A percentile compares a stretch with the other conserved stretches of the same genome.
Evolutionary conservation across 2,329 filamentous ascomycete genomes (phyloP).

Genomic region (Diaporthe longicolla): DNA sequence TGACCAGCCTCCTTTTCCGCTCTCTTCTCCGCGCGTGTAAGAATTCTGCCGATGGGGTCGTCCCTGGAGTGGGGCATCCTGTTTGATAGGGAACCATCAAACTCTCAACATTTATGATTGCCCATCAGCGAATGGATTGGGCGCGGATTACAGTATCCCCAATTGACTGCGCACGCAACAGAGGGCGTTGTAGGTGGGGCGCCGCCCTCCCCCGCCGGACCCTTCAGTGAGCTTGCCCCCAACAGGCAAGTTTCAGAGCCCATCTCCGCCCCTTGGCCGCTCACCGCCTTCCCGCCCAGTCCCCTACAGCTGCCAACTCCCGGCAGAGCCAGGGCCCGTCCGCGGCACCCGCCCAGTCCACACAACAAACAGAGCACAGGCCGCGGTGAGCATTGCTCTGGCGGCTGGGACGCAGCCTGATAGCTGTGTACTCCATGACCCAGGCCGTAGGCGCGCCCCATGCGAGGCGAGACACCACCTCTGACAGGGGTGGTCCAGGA

Average conservation of each 20-base stretch:
- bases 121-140: constrained; percentile 30
- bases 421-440: neutral
- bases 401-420: neutral
- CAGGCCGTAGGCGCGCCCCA: constrained; percentile 22
- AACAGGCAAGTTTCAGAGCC: constrained; percentile 33
- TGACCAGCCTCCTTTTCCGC: constrained; percentile 31
- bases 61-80: neutral
- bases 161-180: constrained; percentile 13
- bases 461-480: constrained; percentile 21
- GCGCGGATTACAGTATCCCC: neutral
- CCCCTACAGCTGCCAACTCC: constrained; percentile 4
- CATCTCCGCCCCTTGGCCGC: constrained; percentile 4
- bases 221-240: constrained; percentile 26
- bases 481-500: constrained; percentile 25
- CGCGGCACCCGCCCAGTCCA: constrained; percentile 25
- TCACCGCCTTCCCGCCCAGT: constrained; percentile 33
- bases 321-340: constrained; percentile 22
- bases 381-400: too few relatives aligned
- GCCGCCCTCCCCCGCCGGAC: constrained; percentile 4
- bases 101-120: constrained; percentile 32
- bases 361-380: too few relatives aligned
- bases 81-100: constrained; percentile 33
- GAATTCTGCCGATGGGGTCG: constrained; percentile 33
- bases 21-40: constrained; percentile 17
- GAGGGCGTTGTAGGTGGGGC: constrained; percentile 16